A percentile compares a stretch with the other conserved stretches of the same genome.
These are phyloP conservation scores for Erythrobasidium yunnanense DNA, from an alignment of 768 basidiomycete species.

Conservation along the genomic window DNA sequence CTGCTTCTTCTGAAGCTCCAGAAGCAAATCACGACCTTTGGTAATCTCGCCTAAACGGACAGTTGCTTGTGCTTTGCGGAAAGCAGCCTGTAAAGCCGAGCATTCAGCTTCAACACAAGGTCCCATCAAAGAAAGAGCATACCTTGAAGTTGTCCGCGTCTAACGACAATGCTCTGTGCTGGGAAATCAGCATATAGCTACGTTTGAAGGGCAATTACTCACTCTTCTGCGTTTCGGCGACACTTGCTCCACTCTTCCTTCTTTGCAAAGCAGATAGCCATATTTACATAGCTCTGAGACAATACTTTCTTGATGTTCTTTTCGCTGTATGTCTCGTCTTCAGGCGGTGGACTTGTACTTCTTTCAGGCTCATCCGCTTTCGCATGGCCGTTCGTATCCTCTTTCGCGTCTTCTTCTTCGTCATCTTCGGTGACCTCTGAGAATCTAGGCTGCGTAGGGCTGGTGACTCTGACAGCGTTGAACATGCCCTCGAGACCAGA, in stretches of 20 bases:
- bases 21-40: constrained; percentile 21
- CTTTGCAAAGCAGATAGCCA: constrained; percentile 7
- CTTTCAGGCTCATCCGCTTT: not conserved
- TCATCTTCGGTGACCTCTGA: not conserved
- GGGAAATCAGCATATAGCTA: not conserved
- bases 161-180: not conserved
- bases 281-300: constrained; percentile 10
- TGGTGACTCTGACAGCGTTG: not conserved
- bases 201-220: not conserved
- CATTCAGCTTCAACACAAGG: not conserved
- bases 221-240: constrained; percentile 3
- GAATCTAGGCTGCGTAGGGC: not conserved
- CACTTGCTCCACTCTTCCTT: constrained; percentile 2
- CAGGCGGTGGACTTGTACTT: not conserved
- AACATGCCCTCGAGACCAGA: not conserved
- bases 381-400: not conserved
- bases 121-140: not conserved
- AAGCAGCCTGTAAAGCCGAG: constrained; percentile 1
- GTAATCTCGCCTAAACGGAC: constrained; percentile 20
- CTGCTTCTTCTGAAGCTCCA: constrained; percentile 26
- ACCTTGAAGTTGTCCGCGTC: constrained; percentile 24
- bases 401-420: not conserved
- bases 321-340: not conserved
- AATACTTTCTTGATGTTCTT: not conserved
- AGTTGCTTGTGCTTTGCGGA: constrained; percentile 11